Base-by-base conservation (phyloP, 129 eudicot species). In the Solidago caesia region DNA sequence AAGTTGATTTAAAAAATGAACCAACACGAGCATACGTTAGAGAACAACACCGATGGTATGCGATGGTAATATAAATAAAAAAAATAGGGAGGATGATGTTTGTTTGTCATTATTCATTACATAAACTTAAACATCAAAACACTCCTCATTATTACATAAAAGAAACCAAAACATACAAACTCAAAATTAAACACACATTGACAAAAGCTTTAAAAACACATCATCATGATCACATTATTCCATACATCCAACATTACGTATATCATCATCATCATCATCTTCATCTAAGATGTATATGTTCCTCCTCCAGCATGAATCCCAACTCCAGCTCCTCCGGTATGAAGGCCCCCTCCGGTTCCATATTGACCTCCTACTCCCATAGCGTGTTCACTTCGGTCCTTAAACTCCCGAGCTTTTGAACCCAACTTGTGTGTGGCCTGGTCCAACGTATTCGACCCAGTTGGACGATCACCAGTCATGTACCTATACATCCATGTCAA, bases 401-500 rank as follows among this genome's bases (percentile, higher is more conserved):
- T 83, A 74, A 77, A 75, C 70, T 85, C 96, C 79, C 86, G 42
- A 5, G 88, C 90, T 81, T 86, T 88, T n/a, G 44, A 49, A 52
- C 79, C 53, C 43, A 74, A 11, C 78, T 47, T 63, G 4, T 16
- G 71, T 12, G 33, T 63, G 21, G 9, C 14, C 49, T 13, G 51
- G 16, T 63, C 71, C 41, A 48, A 62, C 52, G 63, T 47, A 14
- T 63, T 42, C 25, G 13, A 52, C 12, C 71, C 64, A 0, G 63
- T 64, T n/a, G 87, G 88, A 7, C 66, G 80, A 56, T 51, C 70
- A 45, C 91, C 89, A 0, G 71, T 64, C 26, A 56, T 33, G 39
- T 33, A 33, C 39, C 43, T 61, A 42, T 61, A 61, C n/a, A 61
- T 61, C 66, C 66, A 61, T 29, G 66, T 13, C 11, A 61, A 42